phyloP scores from a whole-genome alignment of 345 rosid species.

The Garcia nutans region DNA sequence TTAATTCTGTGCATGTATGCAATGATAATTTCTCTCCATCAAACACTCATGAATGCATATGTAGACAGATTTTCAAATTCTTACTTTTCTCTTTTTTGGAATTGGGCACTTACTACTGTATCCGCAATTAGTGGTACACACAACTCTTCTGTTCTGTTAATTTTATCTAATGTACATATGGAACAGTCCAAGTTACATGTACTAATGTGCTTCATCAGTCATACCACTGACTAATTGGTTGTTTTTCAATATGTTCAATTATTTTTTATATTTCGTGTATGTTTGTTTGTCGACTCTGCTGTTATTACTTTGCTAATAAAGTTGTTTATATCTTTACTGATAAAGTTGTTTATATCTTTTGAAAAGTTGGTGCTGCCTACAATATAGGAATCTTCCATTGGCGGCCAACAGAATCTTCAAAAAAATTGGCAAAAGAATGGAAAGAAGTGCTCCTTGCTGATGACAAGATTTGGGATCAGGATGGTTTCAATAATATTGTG shows the following conservation, averaged over 20 bases:
- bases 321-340: conserved; percentile 16
- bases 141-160: not conserved
- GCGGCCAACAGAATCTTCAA: conserved; percentile 86
- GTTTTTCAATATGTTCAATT: not conserved
- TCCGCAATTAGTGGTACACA: not conserved
- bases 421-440: conserved; percentile 90
- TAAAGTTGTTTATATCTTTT: conserved; percentile 18
- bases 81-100: not conserved
- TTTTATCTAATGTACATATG: not conserved
- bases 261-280: not conserved
- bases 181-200: not conserved
- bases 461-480: conserved; percentile 97
- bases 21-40: not conserved
- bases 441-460: conserved; percentile 83
- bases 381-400: conserved; percentile 97
- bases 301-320: not conserved
- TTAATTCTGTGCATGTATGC: not conserved
- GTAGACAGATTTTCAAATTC: not conserved
- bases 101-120: not conserved
- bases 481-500: conserved; percentile 86
- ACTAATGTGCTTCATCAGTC: not conserved
- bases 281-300: not conserved
- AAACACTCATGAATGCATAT: not conserved
- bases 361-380: conserved; percentile 78
- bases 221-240: not conserved